Base-by-base conservation (phyloP, 805 yeast species). In the Kregervanrija pseudodelftensis region DNA sequence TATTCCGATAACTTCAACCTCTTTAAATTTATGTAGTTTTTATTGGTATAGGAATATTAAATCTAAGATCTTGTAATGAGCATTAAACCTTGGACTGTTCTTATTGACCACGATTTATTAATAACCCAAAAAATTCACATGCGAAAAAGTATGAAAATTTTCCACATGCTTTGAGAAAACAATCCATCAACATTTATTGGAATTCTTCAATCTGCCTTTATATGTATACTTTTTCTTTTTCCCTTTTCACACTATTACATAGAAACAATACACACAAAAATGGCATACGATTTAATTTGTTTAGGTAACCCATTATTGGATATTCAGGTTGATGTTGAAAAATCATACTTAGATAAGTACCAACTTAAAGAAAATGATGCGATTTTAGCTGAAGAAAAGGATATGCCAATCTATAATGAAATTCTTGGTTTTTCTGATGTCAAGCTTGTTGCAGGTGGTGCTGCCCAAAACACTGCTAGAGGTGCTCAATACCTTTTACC, bases 381-480 rank as follows among this genome's bases (percentile, higher is more conserved):
- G 54, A 89, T 93, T 57, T 78, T 93, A 52, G 73, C 68, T 37
- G 95, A 86, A 56, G 89, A 80, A 52, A 76, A 82, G 65, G 96
- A 88, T 70, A 68, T 80, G 79, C 85, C 91, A 44, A 85, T 93
- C 63, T 93, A 73, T 67, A 82, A 77, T 47, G 98, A 93, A 66
- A 76, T 86, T 54, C 69, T 88, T 44, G 65, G 72, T 33, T 70
- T 69, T 63, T 70, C 74, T 33, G 77, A 74, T 48, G 80, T 87
- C 50, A 77, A 79, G 58, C 68, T 80, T 49, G 79, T 91, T 55
- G 99, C 99, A 50, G 99, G 99, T 57, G 99, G 99, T 65, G 99
- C 99, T 59, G 99, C 97, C 49, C 99, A 93, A 73, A 93, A 93
- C 74, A 80, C 98, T 52, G 97, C 98, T 47, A 82, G 99, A 70